Conservation (phyloP, 345 rosid species). For the Lepidium sativum region DNA sequence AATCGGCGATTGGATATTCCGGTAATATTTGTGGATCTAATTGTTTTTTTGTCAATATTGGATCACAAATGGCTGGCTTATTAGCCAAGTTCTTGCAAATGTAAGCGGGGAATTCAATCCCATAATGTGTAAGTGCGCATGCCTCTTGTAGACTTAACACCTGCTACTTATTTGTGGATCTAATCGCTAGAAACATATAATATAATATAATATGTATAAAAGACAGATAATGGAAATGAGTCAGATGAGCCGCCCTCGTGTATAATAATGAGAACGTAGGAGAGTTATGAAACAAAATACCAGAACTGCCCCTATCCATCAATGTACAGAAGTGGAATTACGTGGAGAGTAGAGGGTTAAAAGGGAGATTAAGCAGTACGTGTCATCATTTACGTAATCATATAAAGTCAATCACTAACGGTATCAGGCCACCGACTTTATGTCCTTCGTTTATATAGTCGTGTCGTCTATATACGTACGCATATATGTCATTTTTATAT, state of each 20-base stretch:
- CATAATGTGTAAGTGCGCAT: too few species aligned
- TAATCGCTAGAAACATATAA: too few species aligned
- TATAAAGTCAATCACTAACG: constrained; percentile 16
- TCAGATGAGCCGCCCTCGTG: neutral
- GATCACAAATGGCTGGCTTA: too few species aligned
- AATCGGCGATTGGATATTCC: too few species aligned
- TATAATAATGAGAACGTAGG: neutral
- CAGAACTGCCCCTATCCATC: neutral
- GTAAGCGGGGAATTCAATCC: too few species aligned
- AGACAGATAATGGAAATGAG: neutral
- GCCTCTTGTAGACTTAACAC: too few species aligned
- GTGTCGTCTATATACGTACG: neutral
- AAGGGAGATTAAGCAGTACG: neutral
- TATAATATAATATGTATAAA: too few species aligned
- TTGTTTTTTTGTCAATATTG: too few species aligned
- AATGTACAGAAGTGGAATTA: neutral
- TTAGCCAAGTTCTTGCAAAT: too few species aligned
- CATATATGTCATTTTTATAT: neutral
- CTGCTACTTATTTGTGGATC: too few species aligned
- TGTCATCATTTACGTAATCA: constrained; percentile 1
- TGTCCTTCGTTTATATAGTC: neutral
- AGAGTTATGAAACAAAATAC: neutral
- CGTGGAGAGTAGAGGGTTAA: neutral
- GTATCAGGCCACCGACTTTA: constrained; percentile 16
- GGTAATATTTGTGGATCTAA: too few species aligned